Evolutionary conservation across 768 basidiomycete genomes (phyloP), one percentile per base, ranked within the genome.

Genomic region (Mycena metata): DNA sequence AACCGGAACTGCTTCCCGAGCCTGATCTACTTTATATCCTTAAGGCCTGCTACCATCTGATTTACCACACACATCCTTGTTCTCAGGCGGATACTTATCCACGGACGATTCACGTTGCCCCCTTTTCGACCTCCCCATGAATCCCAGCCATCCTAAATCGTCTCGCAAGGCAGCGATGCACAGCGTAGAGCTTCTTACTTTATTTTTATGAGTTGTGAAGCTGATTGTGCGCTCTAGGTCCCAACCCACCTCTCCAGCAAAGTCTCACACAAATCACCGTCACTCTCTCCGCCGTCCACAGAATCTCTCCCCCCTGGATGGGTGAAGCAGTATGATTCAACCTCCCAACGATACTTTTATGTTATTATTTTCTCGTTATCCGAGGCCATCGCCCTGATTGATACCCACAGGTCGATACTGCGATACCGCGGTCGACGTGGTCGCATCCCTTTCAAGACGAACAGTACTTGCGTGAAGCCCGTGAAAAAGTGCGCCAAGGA

Each of bases 251-350:
- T 49, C 1, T 67, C 66, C 49, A 55, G 52, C 60, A 55, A 33
- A 15, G 33, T 21, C 15, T 2, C 41, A 24, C 47, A 43, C 55
- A 30, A 39, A 39, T 4, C 23, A 2, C 49, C 45, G 8, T 16
- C 59, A 42, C 67, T 60, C 15, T 69, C 64, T 2, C 52, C 68
- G 15, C 51, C 59, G n/a, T 56, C 63, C 16, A 23, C 63, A 8
- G 67, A 68, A 11, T 16, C 49, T 52, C 67, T 72, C 43, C 70
- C 70, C 4, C 59, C 63, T 12, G 67, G 67, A 6, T 72, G 70
- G 70, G 50, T 72, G 21, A 72, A 72, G n/a, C 70, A 72, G 54
- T 72, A 50, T 47, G 70, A 72, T 57, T 54, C 67, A 43, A 60
- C 30, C 11, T 64, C 67, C 1, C 30, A 66, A 23, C 66, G 70